phyloP scores from a whole-genome alignment of 345 rosid genomes.

The Populus ilicifolia region DNA sequence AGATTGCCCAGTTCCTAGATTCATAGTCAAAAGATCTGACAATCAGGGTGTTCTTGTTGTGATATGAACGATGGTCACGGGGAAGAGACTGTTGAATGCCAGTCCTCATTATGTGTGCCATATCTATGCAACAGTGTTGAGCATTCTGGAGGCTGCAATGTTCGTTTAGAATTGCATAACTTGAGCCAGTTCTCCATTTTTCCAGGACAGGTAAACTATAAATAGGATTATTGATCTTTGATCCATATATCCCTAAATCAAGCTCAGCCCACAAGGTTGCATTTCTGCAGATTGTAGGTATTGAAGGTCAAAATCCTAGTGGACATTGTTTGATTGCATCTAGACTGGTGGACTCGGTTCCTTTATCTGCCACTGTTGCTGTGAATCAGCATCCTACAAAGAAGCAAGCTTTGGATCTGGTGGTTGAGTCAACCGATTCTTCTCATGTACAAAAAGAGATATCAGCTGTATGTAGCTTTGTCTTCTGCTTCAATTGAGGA shows the following conservation, averaged over 20 bases:
- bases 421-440: slow-evolving; percentile 32
- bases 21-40: background rate
- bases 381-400: slow-evolving; percentile 55
- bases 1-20: background rate
- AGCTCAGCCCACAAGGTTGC: slow-evolving; percentile 19
- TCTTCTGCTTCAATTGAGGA: slow-evolving; percentile 10
- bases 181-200: slow-evolving; percentile 70
- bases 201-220: slow-evolving; percentile 80
- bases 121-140: slow-evolving; percentile 48
- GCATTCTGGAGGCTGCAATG: slow-evolving; percentile 79
- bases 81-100: background rate
- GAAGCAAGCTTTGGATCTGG: slow-evolving; percentile 69
- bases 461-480: slow-evolving; percentile 54
- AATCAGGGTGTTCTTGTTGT: background rate
- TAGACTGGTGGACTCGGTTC: slow-evolving; percentile 62
- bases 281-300: slow-evolving; percentile 70
- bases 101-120: background rate
- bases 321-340: slow-evolving; percentile 91
- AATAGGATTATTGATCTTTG: slow-evolving; percentile 7
- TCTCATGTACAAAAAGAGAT: slow-evolving; percentile 34
- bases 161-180: slow-evolving; percentile 71
- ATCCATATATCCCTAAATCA: slow-evolving; percentile 8
- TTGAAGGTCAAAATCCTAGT: slow-evolving; percentile 91
- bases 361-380: slow-evolving; percentile 39
- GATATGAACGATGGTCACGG: background rate